A percentile compares a stretch with the other conserved stretches of the same genome.
phyloP scores from a whole-genome alignment of 371 early-diverging fungal genomes.

The Saksenaea oblongispora region DNA sequence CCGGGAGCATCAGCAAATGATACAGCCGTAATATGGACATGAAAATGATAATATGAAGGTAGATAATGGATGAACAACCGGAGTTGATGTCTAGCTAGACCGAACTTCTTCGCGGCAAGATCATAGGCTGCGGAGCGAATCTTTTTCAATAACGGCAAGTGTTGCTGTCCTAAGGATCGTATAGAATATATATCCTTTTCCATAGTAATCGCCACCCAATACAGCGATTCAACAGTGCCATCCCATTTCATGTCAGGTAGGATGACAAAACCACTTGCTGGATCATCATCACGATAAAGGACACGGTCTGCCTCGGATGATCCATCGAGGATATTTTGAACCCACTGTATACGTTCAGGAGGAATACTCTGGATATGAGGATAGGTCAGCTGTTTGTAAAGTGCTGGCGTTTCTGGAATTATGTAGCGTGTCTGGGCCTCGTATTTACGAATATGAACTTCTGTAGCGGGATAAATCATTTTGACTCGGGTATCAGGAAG shows the following conservation, averaged over 20 bases:
- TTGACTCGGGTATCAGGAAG: conserved; percentile 57
- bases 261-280: conserved; percentile 69
- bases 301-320: conserved; percentile 66
- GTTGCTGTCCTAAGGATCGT: conserved; percentile 59
- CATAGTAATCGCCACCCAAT: conserved; percentile 67
- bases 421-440: conserved; percentile 61
- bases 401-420: conserved; percentile 57
- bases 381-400: conserved; percentile 48
- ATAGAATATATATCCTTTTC: conserved; percentile 59
- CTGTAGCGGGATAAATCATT: conserved; percentile 66
- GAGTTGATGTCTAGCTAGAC: conserved; percentile 51
- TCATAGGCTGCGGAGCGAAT: conserved; percentile 50
- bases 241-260: conserved; percentile 90
- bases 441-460: conserved; percentile 75
- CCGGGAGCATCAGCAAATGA: conserved; percentile 60
- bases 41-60: conserved; percentile 86
- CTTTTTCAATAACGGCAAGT: conserved; percentile 67
- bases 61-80: conserved; percentile 84
- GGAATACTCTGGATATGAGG: conserved; percentile 72
- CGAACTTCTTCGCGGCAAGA: conserved; percentile 51
- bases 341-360: conserved; percentile 71
- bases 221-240: conserved; percentile 58
- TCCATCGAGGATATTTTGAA: conserved; percentile 75
- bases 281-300: conserved; percentile 56
- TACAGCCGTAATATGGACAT: conserved; percentile 79